Conservation (phyloP, 768 basidiomycete genomes). For the Rhizopogon sp. region DNA sequence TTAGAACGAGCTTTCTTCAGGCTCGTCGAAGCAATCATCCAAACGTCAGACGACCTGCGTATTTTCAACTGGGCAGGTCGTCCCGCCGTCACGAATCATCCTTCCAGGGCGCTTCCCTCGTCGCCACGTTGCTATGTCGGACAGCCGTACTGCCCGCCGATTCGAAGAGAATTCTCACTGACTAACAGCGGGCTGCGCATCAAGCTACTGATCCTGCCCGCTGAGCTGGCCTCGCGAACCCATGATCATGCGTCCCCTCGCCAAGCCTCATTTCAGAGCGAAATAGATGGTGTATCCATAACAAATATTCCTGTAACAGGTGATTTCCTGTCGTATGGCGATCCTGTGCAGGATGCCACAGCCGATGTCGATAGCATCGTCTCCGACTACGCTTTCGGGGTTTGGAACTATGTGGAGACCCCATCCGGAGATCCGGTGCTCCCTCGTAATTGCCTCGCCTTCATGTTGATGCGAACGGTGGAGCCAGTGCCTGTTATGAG, state of each 20-base stretch:
- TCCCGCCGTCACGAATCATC: background rate
- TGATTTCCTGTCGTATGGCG: background rate
- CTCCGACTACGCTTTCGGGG: background rate
- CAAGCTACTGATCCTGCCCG: background rate
- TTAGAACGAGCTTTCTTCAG: slow-evolving; percentile 2
- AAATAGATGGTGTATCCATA: background rate
- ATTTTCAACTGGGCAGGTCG: slow-evolving; percentile 4
- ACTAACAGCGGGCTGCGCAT: background rate
- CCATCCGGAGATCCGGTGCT: background rate
- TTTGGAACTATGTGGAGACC: background rate
- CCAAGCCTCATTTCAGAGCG: background rate
- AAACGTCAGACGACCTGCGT: background rate
- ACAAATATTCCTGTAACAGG: background rate
- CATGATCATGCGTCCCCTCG: background rate
- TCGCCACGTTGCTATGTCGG: background rate
- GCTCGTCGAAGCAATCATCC: slow-evolving; percentile 5
- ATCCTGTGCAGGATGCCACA: background rate
- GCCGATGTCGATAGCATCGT: background rate
- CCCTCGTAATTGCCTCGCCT: background rate
- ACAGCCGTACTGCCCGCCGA: background rate
- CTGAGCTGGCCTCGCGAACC: background rate
- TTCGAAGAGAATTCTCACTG: background rate
- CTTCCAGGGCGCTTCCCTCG: background rate
- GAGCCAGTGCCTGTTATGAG: background rate
- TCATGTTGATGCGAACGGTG: background rate